Conservation (phyloP, 768 basidiomycete species). For the Pilatotrama ljubarskyi region DNA sequence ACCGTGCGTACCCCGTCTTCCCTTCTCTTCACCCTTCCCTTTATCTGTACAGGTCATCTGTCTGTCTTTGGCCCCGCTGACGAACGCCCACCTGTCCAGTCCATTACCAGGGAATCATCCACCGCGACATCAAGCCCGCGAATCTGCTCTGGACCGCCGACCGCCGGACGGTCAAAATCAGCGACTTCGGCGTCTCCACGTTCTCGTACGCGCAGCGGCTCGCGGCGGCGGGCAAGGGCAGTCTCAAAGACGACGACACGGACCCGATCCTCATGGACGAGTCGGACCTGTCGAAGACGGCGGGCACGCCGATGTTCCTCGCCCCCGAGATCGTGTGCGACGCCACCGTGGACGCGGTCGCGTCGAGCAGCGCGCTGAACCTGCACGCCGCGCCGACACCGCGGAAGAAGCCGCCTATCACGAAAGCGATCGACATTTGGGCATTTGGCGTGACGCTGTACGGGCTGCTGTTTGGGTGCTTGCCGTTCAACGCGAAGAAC, state of each 20-base stretch:
- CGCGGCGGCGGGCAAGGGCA: constrained; percentile 57
- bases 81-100: constrained; percentile 49
- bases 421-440: constrained; percentile 97
- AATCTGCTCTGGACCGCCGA: constrained; percentile 92
- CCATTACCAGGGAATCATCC: constrained; percentile 97
- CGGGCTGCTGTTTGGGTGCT: constrained; percentile 85
- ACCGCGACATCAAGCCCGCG: constrained; percentile 98
- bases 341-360: constrained; percentile 27
- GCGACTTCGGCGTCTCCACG: constrained; percentile 97
- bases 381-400: constrained; percentile 20
- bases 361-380: constrained; percentile 36
- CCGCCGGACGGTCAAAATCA: constrained; percentile 90
- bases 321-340: constrained; percentile 93
- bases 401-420: constrained; percentile 57
- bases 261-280: constrained; percentile 79
- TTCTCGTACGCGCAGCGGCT: constrained; percentile 88
- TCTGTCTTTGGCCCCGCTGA: not conserved
- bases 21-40: too few species aligned
- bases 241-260: constrained; percentile 32
- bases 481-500: constrained; percentile 68
- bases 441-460: constrained; percentile 95
- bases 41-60: too few species aligned
- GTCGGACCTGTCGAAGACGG: constrained; percentile 83
- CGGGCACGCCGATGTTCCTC: constrained; percentile 94
- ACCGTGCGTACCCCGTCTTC: constrained; percentile 60